Conservation (phyloP, 495 filamentous ascomycete species). For the Hypomontagnella submonticulosa region DNA sequence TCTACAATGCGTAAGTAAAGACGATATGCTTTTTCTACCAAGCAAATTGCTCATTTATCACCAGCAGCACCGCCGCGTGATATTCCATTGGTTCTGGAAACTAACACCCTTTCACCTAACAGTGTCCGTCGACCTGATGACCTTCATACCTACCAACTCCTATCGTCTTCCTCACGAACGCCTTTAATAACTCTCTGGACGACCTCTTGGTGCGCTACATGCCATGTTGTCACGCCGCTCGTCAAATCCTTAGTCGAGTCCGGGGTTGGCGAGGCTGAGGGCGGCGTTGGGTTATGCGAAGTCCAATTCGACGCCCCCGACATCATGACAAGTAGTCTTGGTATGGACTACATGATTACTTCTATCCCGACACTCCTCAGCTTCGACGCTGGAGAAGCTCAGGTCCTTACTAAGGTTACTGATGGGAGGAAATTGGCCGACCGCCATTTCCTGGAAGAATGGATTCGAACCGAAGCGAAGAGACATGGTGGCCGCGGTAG, state of each 20-base stretch:
- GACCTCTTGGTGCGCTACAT: slow-evolving; percentile 71
- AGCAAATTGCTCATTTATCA: background rate
- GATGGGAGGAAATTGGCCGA: slow-evolving; percentile 66
- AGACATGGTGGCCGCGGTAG: slow-evolving; percentile 60
- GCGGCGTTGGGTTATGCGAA: slow-evolving; percentile 68
- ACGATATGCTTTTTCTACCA: background rate
- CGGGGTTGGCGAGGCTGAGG: slow-evolving; percentile 67
- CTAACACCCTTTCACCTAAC: slow-evolving; percentile 7
- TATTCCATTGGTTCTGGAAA: background rate
- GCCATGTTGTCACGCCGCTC: slow-evolving; percentile 64
- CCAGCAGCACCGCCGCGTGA: background rate
- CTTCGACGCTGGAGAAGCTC: slow-evolving; percentile 71
- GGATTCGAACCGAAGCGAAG: slow-evolving; percentile 69
- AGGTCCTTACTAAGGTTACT: slow-evolving; percentile 63
- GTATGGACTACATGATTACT: slow-evolving; percentile 69
- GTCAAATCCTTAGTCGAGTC: slow-evolving; percentile 64
- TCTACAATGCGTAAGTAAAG: slow-evolving; percentile 58
- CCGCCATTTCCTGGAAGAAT: slow-evolving; percentile 64
- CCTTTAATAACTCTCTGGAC: slow-evolving; percentile 78
- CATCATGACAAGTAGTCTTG: slow-evolving; percentile 63
- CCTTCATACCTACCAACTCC: slow-evolving; percentile 67
- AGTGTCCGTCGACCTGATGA: slow-evolving; percentile 70
- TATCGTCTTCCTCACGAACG: slow-evolving; percentile 66
- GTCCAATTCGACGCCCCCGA: slow-evolving; percentile 72
- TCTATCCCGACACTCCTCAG: slow-evolving; percentile 74